Conservation (phyloP, 176 grass and related monocot species). For the Calamus simplicifolius region DNA sequence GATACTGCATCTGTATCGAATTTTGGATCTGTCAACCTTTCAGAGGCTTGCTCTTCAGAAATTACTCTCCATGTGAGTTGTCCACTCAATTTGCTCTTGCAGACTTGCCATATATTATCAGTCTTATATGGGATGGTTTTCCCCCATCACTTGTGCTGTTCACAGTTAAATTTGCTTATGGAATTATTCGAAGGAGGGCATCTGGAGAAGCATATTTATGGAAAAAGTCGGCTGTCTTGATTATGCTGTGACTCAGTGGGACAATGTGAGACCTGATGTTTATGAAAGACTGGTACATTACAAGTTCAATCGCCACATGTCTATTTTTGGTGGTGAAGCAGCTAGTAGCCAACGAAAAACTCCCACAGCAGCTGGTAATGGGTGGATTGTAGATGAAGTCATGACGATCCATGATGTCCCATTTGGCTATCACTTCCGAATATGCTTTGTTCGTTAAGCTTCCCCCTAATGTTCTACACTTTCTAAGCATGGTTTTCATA, state of each 20-base stretch:
- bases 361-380: conserved; percentile 31
- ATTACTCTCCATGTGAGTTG: conserved; percentile 45
- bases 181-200: conserved; percentile 57
- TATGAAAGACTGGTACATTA: conserved; percentile 55
- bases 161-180: conserved; percentile 40
- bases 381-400: conserved; percentile 61
- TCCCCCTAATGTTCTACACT: too few relatives aligned
- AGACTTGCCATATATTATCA: too few relatives aligned
- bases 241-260: conserved; percentile 54
- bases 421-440: conserved; percentile 65
- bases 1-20: conserved; percentile 32
- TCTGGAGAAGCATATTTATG: conserved; percentile 57
- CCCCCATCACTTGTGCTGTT: too few relatives aligned
- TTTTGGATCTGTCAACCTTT: conserved; percentile 35
- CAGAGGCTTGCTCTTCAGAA: conserved; percentile 46
- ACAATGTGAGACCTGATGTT: conserved; percentile 26
- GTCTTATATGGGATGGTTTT: too few relatives aligned
- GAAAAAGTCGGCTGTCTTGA: conserved; percentile 59
- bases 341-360: conserved; percentile 54
- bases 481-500: too few relatives aligned
- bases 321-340: conserved; percentile 76
- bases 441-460: not conserved
- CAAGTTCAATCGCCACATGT: conserved; percentile 73
- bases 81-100: too few relatives aligned
- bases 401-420: conserved; percentile 63